Conservation (phyloP, 768 basidiomycete genomes). For the Leccinum boreale region DNA sequence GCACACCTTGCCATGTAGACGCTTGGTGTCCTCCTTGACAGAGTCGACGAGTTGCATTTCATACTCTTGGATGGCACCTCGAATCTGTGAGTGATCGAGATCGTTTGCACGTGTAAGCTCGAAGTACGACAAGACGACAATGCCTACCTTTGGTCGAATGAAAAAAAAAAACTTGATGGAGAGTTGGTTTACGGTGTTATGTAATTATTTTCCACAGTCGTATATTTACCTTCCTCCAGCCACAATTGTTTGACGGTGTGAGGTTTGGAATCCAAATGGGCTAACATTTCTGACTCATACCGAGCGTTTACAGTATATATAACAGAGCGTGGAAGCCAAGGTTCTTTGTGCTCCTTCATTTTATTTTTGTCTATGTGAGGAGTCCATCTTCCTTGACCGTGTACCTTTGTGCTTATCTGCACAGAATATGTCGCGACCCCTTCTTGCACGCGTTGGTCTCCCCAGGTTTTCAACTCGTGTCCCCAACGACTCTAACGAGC, state of each 20-base stretch:
- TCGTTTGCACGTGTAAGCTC: not conserved
- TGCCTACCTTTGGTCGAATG: constrained; percentile 83
- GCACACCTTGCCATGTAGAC: constrained; percentile 82
- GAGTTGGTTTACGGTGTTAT: no score
- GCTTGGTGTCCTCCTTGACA: constrained; percentile 97
- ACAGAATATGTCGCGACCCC: not conserved
- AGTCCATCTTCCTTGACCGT: not conserved
- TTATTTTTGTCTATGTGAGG: not conserved
- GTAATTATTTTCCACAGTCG: no score
- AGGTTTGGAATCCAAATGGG: not conserved
- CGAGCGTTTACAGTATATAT: not conserved
- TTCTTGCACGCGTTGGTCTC: not conserved
- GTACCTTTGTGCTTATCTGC: not conserved
- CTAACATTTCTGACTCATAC: not conserved
- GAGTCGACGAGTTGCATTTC: constrained; percentile 98
- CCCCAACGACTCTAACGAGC: not conserved
- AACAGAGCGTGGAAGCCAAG: not conserved
- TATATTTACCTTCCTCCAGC: no score
- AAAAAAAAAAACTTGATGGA: constrained; percentile 39
- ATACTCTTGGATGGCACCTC: constrained; percentile 98
- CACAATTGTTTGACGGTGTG: no score
- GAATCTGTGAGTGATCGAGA: constrained; percentile 52
- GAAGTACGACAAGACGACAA: not conserved
- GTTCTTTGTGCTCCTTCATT: not conserved
- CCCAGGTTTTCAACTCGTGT: not conserved